Evolutionary conservation across 2,329 filamentous ascomycete species (phyloP).

Genomic region (Pseudopithomyces maydicus): DNA sequence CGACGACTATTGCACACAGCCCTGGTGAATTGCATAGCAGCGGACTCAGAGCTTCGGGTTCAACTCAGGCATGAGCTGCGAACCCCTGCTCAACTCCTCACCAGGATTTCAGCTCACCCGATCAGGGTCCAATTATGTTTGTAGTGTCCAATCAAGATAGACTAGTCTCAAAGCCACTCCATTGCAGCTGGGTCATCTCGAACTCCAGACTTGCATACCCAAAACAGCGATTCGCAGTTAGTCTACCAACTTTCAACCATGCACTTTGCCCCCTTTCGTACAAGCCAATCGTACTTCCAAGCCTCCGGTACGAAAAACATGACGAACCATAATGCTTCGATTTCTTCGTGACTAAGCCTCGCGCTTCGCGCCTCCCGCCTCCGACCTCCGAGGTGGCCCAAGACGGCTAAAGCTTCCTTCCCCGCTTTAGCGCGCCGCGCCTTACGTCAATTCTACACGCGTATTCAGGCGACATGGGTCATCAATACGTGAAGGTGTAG

Average conservation of each 20-base stretch:
- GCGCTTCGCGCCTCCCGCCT: neutral
- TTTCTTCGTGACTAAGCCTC: conserved; percentile 5
- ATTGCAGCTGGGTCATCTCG: conserved; percentile 2
- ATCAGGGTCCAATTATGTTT: too few relatives aligned
- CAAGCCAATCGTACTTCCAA: neutral
- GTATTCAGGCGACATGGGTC: neutral
- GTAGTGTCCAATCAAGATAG: too few relatives aligned
- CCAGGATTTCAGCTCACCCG: too few relatives aligned
- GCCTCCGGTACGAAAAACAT: neutral
- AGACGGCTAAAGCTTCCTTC: conserved; percentile 6
- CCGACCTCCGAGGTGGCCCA: conserved; percentile 6
- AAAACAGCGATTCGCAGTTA: neutral
- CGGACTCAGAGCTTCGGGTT: too few relatives aligned
- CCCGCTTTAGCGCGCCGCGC: neutral
- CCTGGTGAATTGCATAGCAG: too few relatives aligned
- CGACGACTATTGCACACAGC: too few relatives aligned
- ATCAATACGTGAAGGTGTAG: neutral
- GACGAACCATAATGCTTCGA: neutral
- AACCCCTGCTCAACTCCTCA: too few relatives aligned
- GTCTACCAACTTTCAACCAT: neutral
- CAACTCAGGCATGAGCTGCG: too few relatives aligned
- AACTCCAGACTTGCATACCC: neutral
- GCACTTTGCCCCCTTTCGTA: neutral
- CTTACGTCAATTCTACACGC: neutral
- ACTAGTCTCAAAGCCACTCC: too few relatives aligned